phyloP scores from a whole-genome alignment of 164 flowering plant species.

The Dillenia turbinata region DNA sequence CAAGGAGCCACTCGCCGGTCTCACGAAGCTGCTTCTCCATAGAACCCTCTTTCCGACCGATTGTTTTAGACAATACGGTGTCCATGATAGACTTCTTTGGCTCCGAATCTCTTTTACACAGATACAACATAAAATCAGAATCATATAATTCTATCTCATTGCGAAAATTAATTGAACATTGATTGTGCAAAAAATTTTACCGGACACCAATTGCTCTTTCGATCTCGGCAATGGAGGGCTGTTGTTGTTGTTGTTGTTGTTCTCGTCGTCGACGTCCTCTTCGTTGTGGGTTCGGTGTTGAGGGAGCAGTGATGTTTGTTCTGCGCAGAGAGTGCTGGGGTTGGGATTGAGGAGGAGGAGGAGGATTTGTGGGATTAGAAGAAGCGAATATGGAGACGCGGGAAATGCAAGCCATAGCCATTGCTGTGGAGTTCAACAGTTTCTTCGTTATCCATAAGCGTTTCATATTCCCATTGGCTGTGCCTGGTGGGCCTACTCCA shows the following conservation, averaged over 20 bases:
- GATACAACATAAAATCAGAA: background rate
- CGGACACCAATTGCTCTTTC: slow-evolving; percentile 65
- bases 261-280: background rate
- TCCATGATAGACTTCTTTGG: slow-evolving; percentile 24
- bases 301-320: background rate
- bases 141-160: no score
- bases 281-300: background rate
- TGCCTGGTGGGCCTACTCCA: no score
- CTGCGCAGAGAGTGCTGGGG: no score
- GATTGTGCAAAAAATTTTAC: background rate
- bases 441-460: no score
- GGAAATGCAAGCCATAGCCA: no score
- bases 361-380: no score
- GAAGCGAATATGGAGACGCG: no score
- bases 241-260: slow-evolving; percentile 10
- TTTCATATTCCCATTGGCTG: no score
- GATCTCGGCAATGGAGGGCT: slow-evolving; percentile 49
- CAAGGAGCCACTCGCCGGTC: slow-evolving; percentile 49
- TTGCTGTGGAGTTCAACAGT: no score
- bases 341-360: no score
- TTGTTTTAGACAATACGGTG: slow-evolving; percentile 22
- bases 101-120: slow-evolving; percentile 25
- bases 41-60: slow-evolving; percentile 32
- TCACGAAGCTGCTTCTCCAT: slow-evolving; percentile 50
- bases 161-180: no score